Evolutionary conservation across 352 stramenopile species (phyloP), one percentile per base, ranked within the genome.

Genomic region (Pythium pectinolyticum): DNA sequence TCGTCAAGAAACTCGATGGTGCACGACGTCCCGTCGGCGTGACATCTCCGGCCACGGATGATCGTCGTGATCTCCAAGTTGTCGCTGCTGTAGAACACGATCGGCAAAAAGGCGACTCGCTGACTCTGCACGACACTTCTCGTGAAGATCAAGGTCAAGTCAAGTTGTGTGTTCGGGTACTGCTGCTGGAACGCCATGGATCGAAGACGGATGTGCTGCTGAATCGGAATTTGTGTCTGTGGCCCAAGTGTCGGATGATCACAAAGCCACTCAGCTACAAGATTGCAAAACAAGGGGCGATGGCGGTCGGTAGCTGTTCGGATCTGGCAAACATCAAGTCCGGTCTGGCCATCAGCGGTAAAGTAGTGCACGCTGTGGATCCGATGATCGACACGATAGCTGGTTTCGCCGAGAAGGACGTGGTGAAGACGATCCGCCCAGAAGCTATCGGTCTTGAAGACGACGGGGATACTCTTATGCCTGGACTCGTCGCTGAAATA

Each of bases 1-100:
- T 87, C 78, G 40, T 87, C 78, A 9, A 87, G 15, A 25, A 87
- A 80, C 4, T 84, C 49, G 0, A 74, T 81, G 8, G 30, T 35
- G 37, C 76, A 74, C 20, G 17, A 14, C 35, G 22, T 6, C 22
- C n/a, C n/a, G n/a, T 14, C 30, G 25, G 7, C 5, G 10, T 37
- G 20, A 70, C 27, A 51, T 32, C 28, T 25, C 5, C 10, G 27
- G 25, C 70, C 70, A 17, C 70, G 70, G 19, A 66, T 62, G 11
- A 75, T 6, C 22, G 67, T 75, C 24, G 62, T 63, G 40, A 78
- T 53, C 35, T 78, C 67, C 12, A 62, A n/a, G 22, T 61, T 55
- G 12, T 75, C 62, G 31, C 54, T 57, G 28, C 27, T 6, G 54
- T 37, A 57, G 55, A 70, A 41, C n/a, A 46, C 45, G 4, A 17